Percentiles rank a stretch among this genome's conserved stretches.
These are phyloP conservation scores for Jatropha curcas DNA, from an alignment of 345 rosid genomes.

Conservation along the genomic window DNA sequence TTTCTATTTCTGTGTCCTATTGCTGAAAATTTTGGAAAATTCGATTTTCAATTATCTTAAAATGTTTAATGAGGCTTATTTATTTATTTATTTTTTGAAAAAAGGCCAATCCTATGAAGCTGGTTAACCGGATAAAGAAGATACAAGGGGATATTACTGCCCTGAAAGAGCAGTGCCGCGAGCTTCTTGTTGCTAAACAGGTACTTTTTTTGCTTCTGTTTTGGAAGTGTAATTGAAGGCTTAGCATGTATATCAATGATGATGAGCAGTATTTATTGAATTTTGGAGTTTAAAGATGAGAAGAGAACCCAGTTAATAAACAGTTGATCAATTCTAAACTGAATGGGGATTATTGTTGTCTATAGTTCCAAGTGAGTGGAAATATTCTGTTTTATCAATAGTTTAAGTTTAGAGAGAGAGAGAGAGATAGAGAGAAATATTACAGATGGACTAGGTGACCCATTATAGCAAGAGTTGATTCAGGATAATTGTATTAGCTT, in stretches of 20 bases:
- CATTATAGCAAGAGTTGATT: no score
- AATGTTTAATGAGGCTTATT: neutral
- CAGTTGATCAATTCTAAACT: neutral
- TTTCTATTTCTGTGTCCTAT: neutral
- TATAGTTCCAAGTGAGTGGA: no score
- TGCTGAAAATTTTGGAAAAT: neutral
- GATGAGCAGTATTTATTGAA: neutral
- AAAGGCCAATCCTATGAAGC: slow-evolving; percentile 86
- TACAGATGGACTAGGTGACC: neutral
- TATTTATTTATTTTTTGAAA: no score
- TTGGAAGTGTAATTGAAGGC: neutral
- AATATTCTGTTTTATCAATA: no score
- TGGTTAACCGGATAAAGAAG: slow-evolving; percentile 72
- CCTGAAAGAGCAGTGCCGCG: slow-evolving; percentile 73
- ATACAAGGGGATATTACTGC: slow-evolving; percentile 62
- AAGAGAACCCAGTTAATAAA: neutral
- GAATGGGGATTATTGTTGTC: no score
- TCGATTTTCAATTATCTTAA: neutral
- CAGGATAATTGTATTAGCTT: no score
- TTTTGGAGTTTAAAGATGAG: no score
- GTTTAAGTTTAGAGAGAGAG: no score
- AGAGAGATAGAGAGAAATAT: no score
- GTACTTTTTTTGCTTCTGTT: slow-evolving; percentile 28
- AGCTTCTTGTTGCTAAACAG: slow-evolving; percentile 87
- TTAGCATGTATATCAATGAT: slow-evolving; percentile 1